Evolutionary conservation across 2,329 filamentous ascomycete species (phyloP), one percentile per base, ranked within the genome.

Genomic region (Aspergillus fischeri): DNA sequence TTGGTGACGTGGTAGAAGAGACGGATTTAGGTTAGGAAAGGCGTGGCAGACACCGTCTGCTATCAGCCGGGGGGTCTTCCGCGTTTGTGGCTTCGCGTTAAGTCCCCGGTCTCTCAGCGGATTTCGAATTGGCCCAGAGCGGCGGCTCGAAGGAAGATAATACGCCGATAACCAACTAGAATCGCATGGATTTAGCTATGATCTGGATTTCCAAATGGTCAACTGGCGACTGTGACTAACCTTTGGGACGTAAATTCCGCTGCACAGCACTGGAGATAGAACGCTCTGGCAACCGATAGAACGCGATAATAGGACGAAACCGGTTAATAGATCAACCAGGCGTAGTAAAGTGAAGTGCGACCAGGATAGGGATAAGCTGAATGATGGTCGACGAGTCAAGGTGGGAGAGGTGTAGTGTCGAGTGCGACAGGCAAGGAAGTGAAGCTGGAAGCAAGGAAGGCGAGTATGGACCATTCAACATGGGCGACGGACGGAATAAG

Each of bases 401-500:
- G 57, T n/a, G 54, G 53, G 44, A 42, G 54, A 57, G 56, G 51
- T 20, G 42, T 20, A 4, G 49, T 20, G 42, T 20, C 3, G 42
- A 24, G n/a, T 45, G n/a, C 42, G 42, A 45, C 21, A 45, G 24
- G 35, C 53, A n/a, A 25, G 32, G 55, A 52, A 48, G 29, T 20
- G 42, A 10, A 42, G 32, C 32, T 17, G 47, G 38, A 48, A n/a
- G 35, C 49, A 38, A n/a, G 4, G 54, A 27, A 42, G 41, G 49
- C 17, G 45, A 53, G 52, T 59, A 38, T 48, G 47, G 25, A 54
- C 49, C 55, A 55, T 54, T 53, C 57, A 59, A 61, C 48, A 60
- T 57, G 62, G 53, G 57, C 63, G 58, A 59, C 58, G 62, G 62
- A 65, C 58, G 64, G 63, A 66, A 68, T 63, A 62, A 62, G 69